Base-by-base conservation (phyloP, 306 rosid genomes). In the Begonia fuchsioides region DNA sequence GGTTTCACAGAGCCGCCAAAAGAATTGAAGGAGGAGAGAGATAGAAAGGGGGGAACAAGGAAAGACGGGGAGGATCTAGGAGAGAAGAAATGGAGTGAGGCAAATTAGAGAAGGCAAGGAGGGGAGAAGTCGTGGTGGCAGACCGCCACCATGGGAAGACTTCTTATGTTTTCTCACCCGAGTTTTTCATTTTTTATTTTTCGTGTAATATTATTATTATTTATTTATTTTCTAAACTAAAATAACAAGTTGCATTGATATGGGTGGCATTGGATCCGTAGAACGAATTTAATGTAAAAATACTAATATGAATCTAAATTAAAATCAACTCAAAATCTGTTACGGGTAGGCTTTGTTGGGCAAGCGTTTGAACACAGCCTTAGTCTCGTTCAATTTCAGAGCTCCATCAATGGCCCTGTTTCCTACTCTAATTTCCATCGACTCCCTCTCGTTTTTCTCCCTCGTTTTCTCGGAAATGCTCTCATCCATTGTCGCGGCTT, bases 91-190 rank as follows among this genome's bases (percentile, higher is more conserved):
- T 74, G 73, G 83, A 78, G 85, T 75, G 78, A 74, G 38, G 59
- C 58, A 76, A 78, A 59, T 72, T 64, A 65, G 67, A 67, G 70
- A 72, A 59, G 68, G 73, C 75, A 74, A 72, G 68, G 69, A 69
- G 51, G 69, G 48, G 48, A 50, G 71, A 56, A 26, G 35, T 26
- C 8, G 35, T 26, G 35, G 35, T 20, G 32, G 32, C 32, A 20
- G 8, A 4, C 35, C 12, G 45, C 12, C 73, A 52, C 39, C 38
- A 32, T 49, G 63, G 57, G 82, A 62, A 67, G 73, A 70, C 74
- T 73, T 77, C n/a, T n/a, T n/a, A n/a, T n/a, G n/a, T 70, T 67
- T 67, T 68, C 74, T 71, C 44, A 47, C 61, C 60, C 3, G 35
- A 6, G 5, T 46, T 35, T 18, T 43, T 17, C 53, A 40, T 40